Base-by-base conservation (phyloP, 225 moss, liverwort and hornwort species). In the Antitrichia curtipendula region DNA sequence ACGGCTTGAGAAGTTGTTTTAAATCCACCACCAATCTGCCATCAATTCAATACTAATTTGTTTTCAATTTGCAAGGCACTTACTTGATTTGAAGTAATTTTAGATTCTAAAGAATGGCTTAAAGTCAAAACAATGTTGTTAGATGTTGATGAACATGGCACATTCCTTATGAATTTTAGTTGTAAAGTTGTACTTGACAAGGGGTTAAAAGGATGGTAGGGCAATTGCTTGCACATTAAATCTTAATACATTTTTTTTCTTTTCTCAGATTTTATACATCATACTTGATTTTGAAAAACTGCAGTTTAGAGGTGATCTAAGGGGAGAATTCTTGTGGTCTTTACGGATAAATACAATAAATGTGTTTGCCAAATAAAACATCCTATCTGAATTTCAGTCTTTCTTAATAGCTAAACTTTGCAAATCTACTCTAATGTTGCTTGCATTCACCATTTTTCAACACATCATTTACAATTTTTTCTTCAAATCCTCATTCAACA, bases 91-190 rank as follows among this genome's bases (percentile, higher is more conserved):
- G 4, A 49, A 0, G 7, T 12, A 32, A 7, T 32, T 32, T 47
- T 0, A 47, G 0, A 4, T 7, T 7, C 0, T 47, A 72, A 72
- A 45, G 10, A 45, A 2, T 0, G 0, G 2, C 4, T 1, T 15
- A 17, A 10, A 43, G 3, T 2, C 29, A 19, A 47, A 31, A 18
- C 3, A 73, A 11, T 29, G 2, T 47, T 36, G 36, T 34, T 47
- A 6, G 0, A 40, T 24, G 24, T 2, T 40, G 2, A 7, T 72
- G 17, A 45, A 5, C 9, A 72, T 29, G 3, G 1, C 3, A 47
- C 47, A 68, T 38, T 74, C 31, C 4, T 1, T 49, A 4, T 0
- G 1, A 49, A 74, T 4, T 31, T 31, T 31, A 19, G 7, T 2
- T 47, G 31, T 4, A 31, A 31, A 19, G 2, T 31, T 47, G 31